phyloP scores from a whole-genome alignment of 1,284 basidiomycete species.

The Wolfiporia cocos region DNA sequence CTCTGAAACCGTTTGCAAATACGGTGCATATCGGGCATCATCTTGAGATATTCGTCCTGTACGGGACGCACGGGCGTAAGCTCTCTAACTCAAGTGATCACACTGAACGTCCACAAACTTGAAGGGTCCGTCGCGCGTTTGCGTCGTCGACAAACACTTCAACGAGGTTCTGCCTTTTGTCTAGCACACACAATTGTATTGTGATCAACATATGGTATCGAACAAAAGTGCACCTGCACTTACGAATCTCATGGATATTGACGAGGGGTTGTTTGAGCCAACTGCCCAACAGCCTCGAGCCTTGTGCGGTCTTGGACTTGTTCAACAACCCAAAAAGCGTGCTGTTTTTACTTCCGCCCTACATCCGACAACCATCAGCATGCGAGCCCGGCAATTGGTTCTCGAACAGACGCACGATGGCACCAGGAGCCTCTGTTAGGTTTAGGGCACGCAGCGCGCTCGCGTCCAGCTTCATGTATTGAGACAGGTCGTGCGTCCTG shows the following conservation, averaged over 20 bases:
- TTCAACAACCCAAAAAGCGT: constrained; percentile 90
- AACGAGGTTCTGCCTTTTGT: constrained; percentile 82
- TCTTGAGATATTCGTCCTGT: constrained; percentile 81
- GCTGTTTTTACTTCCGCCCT: constrained; percentile 70
- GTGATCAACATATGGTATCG: constrained; percentile 1
- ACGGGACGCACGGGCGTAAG: no score
- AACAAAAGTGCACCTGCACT: constrained; percentile 26
- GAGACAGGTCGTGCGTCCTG: constrained; percentile 85
- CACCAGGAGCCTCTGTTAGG: constrained; percentile 56
- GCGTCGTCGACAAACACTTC: constrained; percentile 83
- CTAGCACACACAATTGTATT: constrained; percentile 30
- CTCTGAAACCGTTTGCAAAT: constrained; percentile 93
- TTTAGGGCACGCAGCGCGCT: constrained; percentile 91
- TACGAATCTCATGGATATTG: constrained; percentile 90
- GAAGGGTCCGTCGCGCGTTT: constrained; percentile 64
- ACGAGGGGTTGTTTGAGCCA: constrained; percentile 98
- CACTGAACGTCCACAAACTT: no score
- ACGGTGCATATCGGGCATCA: constrained; percentile 93
- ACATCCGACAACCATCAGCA: constrained; percentile 1
- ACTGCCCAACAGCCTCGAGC: constrained; percentile 82
- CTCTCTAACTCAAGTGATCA: no score
- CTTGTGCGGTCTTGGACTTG: constrained; percentile 95
- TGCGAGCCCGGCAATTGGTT: not conserved
- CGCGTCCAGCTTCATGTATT: constrained; percentile 95
- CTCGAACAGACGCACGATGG: constrained; percentile 14